Evolutionary conservation across 306 rosid genomes (phyloP).

Genomic region (apple (Malus domestica)): ASM211411v1 NC_041794.1:15656501-15657000

Average conservation of each 20-base stretch:
- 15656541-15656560: background rate
- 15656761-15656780: too few species aligned
- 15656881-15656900: too few species aligned
- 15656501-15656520: background rate
- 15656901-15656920: too few species aligned
- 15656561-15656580: background rate
- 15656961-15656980: too few species aligned
- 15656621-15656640: conserved; percentile 25
- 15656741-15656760: background rate
- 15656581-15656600: background rate
- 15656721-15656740: conserved; percentile 11
- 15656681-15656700: conserved; percentile 5
- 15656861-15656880: too few species aligned
- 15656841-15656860: too few species aligned
- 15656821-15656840: too few species aligned
- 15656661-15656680: conserved; percentile 17
- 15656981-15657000: too few species aligned
- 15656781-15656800: too few species aligned
- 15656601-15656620: conserved; percentile 30
- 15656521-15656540: background rate
- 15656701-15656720: background rate
- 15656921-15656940: too few species aligned
- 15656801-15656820: too few species aligned
- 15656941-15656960: too few species aligned
- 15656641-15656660: conserved; percentile 11